Evolutionary conservation across 768 basidiomycete genomes (phyloP).

Genomic region (Tremella yokohamensis): DNA sequence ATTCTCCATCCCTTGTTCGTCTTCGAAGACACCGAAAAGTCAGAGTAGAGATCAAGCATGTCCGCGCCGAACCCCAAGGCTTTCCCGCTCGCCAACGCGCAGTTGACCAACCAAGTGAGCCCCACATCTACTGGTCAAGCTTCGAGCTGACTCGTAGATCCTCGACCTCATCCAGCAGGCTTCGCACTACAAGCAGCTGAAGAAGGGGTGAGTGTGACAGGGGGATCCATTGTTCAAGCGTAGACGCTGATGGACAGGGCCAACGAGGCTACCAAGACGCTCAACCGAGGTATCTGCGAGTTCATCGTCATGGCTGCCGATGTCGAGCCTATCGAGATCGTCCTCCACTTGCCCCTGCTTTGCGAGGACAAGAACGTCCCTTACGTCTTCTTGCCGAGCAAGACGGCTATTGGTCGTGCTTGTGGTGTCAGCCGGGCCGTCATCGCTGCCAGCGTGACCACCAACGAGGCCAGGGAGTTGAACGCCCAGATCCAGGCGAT

Average conservation of each 20-base stretch:
- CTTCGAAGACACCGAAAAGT: background rate
- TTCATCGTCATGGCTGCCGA: conserved; percentile 89
- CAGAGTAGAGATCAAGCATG: conserved; percentile 20
- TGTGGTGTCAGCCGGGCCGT: conserved; percentile 94
- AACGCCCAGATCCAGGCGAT: conserved; percentile 80
- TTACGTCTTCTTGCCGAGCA: conserved; percentile 90
- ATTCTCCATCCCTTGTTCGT: conserved; percentile 10
- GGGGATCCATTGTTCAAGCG: background rate
- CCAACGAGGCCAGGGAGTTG: conserved; percentile 87
- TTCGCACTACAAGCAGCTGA: conserved; percentile 93
- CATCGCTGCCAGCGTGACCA: conserved; percentile 93
- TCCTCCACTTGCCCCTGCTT: conserved; percentile 91
- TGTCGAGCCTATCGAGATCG: conserved; percentile 95
- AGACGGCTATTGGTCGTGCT: conserved; percentile 91
- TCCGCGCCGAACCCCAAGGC: conserved; percentile 67
- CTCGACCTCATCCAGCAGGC: conserved; percentile 94
- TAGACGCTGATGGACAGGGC: conserved; percentile 56
- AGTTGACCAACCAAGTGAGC: conserved; percentile 82
- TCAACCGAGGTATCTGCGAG: conserved; percentile 96
- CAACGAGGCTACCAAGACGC: conserved; percentile 98
- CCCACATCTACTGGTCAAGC: background rate
- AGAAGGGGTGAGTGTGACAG: conserved; percentile 62
- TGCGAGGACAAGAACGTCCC: conserved; percentile 99
- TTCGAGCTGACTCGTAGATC: conserved; percentile 58
- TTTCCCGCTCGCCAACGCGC: conserved; percentile 79